These are phyloP conservation scores for Gliomastix tumulicola DNA, from an alignment of 2,329 filamentous ascomycete species.

Conservation along the genomic window DNA sequence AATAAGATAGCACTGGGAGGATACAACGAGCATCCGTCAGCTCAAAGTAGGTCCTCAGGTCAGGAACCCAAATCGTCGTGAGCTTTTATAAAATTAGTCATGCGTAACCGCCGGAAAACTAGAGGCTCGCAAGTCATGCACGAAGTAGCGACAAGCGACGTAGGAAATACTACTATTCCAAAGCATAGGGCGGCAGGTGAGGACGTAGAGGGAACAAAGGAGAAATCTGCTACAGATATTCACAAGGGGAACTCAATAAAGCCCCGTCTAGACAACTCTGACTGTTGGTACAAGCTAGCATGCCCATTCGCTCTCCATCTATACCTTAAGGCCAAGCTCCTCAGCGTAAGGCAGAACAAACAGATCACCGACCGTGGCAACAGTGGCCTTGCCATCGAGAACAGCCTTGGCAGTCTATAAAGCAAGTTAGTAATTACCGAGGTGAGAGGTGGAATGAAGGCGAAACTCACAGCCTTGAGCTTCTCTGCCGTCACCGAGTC, in stretches of 20 bases:
- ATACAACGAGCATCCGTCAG: too few species aligned
- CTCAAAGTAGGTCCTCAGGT: too few species aligned
- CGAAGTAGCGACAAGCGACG: too few species aligned
- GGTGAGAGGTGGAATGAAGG: not conserved
- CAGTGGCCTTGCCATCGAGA: constrained; percentile 80
- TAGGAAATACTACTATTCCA: too few species aligned
- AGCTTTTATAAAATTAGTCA: too few species aligned
- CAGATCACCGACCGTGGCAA: constrained; percentile 86
- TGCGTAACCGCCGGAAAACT: too few species aligned
- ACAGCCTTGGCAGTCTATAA: constrained; percentile 77
- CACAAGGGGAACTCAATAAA: constrained; percentile 29
- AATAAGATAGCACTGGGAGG: too few species aligned
- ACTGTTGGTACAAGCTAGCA: constrained; percentile 36
- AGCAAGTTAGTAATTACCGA: constrained; percentile 14
- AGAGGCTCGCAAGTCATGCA: too few species aligned
- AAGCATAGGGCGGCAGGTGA: too few species aligned
- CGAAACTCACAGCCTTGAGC: constrained; percentile 69
- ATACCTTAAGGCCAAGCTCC: constrained; percentile 92
- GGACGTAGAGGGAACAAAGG: constrained; percentile 16
- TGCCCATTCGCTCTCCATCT: constrained; percentile 37
- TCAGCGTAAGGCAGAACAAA: constrained; percentile 86
- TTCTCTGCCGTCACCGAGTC: constrained; percentile 77
- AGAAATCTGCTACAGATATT: constrained; percentile 38
- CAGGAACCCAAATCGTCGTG: too few species aligned
- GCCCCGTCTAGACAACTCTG: constrained; percentile 28